Conservation (phyloP, 352 stramenopile species). For the Peronospora tabacina region DNA sequence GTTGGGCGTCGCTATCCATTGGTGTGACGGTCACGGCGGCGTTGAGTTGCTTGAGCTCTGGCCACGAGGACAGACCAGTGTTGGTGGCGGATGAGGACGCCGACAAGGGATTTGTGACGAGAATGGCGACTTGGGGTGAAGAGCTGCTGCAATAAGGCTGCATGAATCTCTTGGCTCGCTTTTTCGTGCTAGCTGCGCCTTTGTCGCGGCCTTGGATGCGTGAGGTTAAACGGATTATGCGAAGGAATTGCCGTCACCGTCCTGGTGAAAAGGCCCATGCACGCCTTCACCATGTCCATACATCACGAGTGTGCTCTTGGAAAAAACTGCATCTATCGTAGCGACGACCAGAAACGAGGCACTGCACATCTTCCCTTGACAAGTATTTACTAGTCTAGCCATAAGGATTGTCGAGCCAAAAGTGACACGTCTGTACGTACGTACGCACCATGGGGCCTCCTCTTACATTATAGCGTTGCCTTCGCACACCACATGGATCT, state of each 20-base stretch:
- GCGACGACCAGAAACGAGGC: constrained; percentile 5
- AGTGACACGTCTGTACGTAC: neutral
- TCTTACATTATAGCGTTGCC: neutral
- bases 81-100: constrained; percentile 1
- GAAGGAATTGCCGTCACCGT: constrained; percentile 1
- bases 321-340: constrained; percentile 32
- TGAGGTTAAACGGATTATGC: constrained; percentile 28
- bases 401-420: constrained; percentile 1
- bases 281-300: constrained; percentile 16
- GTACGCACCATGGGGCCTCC: neutral
- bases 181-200: constrained; percentile 1
- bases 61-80: constrained; percentile 20
- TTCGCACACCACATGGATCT: neutral
- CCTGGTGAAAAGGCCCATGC: constrained; percentile 23
- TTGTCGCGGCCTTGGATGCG: constrained; percentile 1
- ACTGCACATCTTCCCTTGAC: constrained; percentile 6
- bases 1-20: constrained; percentile 21
- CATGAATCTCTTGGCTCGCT: constrained; percentile 3
- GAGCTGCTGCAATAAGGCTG: constrained; percentile 13
- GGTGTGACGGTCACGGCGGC: constrained; percentile 27
- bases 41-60: constrained; percentile 27
- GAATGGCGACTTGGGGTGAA: constrained; percentile 6
- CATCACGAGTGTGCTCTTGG: constrained; percentile 9
- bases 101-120: constrained; percentile 10
- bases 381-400: constrained; percentile 21